Conservation (phyloP, 2,329 filamentous ascomycete genomes). For the Trichoderma asperellum region DNA sequence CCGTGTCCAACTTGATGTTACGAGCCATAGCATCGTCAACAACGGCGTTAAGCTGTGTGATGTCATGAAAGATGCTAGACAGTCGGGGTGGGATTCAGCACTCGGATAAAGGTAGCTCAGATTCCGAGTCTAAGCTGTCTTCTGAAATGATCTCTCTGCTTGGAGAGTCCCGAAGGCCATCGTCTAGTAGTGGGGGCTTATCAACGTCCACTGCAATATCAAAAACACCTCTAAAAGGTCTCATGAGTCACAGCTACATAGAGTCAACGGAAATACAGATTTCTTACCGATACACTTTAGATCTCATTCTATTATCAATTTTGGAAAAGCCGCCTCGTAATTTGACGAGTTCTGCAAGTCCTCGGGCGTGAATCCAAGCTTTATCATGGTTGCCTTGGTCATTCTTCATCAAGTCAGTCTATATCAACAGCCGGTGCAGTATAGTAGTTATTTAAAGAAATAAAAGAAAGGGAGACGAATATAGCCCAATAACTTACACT, state of each 20-base stretch:
- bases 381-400: slow-evolving; percentile 7
- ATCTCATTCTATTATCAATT: slow-evolving; percentile 6
- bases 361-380: slow-evolving; percentile 14
- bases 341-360: slow-evolving; percentile 21
- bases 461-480: not conserved
- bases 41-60: not conserved
- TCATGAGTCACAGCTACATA: not conserved
- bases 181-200: not conserved
- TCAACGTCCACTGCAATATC: slow-evolving; percentile 20
- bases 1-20: slow-evolving; percentile 5
- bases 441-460: not conserved
- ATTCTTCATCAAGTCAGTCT: not conserved
- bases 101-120: not conserved
- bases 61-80: not conserved
- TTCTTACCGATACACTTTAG: slow-evolving; percentile 20
- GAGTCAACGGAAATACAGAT: not conserved
- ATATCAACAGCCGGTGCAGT: not conserved
- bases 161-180: slow-evolving; percentile 7
- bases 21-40: slow-evolving; percentile 14
- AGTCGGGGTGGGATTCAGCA: not conserved
- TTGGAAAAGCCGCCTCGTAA: slow-evolving; percentile 17
- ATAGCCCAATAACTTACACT: not conserved
- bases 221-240: not conserved
- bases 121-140: not conserved
- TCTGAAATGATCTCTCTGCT: not conserved